phyloP scores from a whole-genome alignment of 306 rosid genomes.

The Glycine soja region DNA sequence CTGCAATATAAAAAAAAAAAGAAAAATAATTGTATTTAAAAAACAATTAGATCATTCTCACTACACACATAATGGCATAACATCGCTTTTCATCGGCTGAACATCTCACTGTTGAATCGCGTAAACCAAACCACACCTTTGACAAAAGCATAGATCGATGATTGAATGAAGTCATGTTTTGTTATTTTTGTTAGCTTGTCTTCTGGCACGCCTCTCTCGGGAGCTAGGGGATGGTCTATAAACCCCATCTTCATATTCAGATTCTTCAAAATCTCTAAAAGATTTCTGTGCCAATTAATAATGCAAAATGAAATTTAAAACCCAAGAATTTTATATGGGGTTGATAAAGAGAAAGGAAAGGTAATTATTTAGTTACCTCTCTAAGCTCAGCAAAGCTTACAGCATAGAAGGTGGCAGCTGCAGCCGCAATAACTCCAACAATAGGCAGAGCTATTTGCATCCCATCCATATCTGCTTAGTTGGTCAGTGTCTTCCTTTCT shows the following conservation, averaged over 20 bases:
- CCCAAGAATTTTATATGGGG: no score
- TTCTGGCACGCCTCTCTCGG: constrained; percentile 67
- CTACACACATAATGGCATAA: background rate
- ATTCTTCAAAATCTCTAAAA: constrained; percentile 59
- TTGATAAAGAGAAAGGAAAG: background rate
- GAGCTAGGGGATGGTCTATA: constrained; percentile 64
- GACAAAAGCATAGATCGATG: background rate
- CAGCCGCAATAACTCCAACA: constrained; percentile 74
- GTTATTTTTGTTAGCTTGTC: constrained; percentile 61
- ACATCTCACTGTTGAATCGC: background rate
- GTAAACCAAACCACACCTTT: constrained; percentile 1
- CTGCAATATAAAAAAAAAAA: background rate
- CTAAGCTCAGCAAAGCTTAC: constrained; percentile 75
- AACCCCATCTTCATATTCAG: constrained; percentile 57
- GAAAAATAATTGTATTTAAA: no score
- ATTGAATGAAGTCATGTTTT: background rate
- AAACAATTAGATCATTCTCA: no score
- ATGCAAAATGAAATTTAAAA: background rate
- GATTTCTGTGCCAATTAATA: constrained; percentile 60
- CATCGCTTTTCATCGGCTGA: background rate
- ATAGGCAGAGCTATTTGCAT: constrained; percentile 68
- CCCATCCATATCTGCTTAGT: constrained; percentile 53
- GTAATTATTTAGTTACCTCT: constrained; percentile 53
- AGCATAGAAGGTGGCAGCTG: constrained; percentile 76
- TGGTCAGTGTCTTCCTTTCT: background rate